These are phyloP conservation scores for Eucalyptus erythrocorys DNA, from an alignment of 345 rosid genomes.

Conservation along the genomic window DNA sequence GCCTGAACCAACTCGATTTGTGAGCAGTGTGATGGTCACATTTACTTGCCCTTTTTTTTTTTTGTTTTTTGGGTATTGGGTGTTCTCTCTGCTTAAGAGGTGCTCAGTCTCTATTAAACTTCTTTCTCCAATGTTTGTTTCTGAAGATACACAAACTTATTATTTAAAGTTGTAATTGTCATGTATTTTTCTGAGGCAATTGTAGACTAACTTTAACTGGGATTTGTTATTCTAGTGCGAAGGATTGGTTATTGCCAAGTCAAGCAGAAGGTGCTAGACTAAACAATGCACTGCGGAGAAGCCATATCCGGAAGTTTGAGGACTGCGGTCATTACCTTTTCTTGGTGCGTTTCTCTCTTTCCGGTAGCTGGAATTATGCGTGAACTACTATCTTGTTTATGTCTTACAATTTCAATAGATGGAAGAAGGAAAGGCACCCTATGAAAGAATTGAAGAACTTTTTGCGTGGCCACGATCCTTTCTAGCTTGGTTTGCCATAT, in stretches of 20 bases:
- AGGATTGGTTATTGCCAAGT: slow-evolving; percentile 69
- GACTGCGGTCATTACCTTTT: slow-evolving; percentile 66
- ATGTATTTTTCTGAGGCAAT: neutral
- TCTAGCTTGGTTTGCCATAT: neutral
- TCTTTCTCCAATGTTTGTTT: neutral
- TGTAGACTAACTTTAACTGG: neutral
- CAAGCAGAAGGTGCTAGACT: slow-evolving; percentile 57
- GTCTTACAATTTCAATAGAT: neutral
- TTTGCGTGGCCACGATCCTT: neutral
- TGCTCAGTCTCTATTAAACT: neutral
- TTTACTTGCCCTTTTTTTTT: neutral
- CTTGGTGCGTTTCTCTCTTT: slow-evolving; percentile 38
- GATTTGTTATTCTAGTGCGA: slow-evolving; percentile 37
- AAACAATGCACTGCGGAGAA: slow-evolving; percentile 20
- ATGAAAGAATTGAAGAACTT: neutral
- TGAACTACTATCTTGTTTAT: neutral
- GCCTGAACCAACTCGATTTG: neutral
- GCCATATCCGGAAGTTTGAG: slow-evolving; percentile 40
- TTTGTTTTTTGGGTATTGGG: neutral
- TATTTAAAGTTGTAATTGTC: neutral
- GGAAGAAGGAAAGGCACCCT: neutral
- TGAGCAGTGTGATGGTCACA: neutral
- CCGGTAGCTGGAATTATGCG: neutral
- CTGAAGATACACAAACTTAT: neutral
- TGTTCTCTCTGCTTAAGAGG: neutral